Percentiles rank a stretch among this genome's conserved stretches.
These are phyloP conservation scores for Xylaria scruposa DNA, from an alignment of 495 filamentous ascomycete species.

Conservation along the genomic window DNA sequence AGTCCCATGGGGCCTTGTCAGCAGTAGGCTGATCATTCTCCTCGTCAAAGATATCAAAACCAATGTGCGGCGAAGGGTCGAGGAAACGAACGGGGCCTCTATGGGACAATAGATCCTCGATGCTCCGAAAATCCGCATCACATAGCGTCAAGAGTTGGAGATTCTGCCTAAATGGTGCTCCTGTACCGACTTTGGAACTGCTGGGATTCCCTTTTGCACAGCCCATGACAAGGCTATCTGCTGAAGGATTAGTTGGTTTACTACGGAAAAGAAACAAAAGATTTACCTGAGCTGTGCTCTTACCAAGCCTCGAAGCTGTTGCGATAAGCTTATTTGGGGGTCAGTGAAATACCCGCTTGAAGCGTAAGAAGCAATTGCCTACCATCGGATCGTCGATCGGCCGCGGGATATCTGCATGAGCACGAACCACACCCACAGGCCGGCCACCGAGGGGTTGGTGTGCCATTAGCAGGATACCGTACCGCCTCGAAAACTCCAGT, in stretches of 20 bases:
- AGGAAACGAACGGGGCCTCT: conserved; percentile 38
- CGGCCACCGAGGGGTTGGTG: conserved; percentile 62
- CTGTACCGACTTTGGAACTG: conserved; percentile 59
- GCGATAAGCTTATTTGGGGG: conserved; percentile 33
- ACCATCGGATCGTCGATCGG: conserved; percentile 41
- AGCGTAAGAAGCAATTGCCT: conserved; percentile 17
- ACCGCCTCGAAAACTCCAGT: conserved; percentile 56
- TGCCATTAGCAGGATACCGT: conserved; percentile 70
- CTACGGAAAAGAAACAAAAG: conserved; percentile 4
- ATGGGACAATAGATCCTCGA: conserved; percentile 30
- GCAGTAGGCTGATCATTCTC: conserved; percentile 41
- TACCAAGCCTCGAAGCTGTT: conserved; percentile 32
- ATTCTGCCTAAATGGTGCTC: conserved; percentile 62
- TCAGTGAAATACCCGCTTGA: conserved; percentile 23
- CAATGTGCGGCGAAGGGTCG: conserved; percentile 39
- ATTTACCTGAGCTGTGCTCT: conserved; percentile 41
- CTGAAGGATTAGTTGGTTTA: conserved; percentile 10
- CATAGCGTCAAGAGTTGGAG: conserved; percentile 34
- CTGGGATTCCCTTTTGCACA: conserved; percentile 41
- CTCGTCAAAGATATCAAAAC: conserved; percentile 48
- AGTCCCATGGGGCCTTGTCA: conserved; percentile 42
- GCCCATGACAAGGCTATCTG: conserved; percentile 50
- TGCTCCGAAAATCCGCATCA: conserved; percentile 30
- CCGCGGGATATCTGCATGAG: conserved; percentile 37
- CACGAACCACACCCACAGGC: conserved; percentile 46